Percentiles rank a stretch among this genome's conserved stretches.
These are phyloP conservation scores for Aspergillus awamori DNA, from an alignment of 2,329 filamentous ascomycete genomes.

Conservation along the genomic window DNA sequence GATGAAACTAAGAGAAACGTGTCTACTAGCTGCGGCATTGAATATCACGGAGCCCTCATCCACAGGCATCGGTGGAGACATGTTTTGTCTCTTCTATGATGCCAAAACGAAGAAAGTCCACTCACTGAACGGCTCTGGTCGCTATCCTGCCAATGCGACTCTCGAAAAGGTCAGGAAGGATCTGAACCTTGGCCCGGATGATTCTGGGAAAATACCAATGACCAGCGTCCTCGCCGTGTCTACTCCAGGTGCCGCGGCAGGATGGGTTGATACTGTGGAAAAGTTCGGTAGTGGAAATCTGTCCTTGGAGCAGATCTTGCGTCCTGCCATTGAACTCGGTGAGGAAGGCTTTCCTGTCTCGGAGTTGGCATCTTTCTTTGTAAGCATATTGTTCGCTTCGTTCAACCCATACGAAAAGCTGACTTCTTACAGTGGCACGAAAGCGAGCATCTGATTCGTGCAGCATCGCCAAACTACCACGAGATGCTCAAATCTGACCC, in stretches of 20 bases:
- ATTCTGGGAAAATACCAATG: conserved; percentile 68
- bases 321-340: conserved; percentile 79
- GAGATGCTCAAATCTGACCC: conserved; percentile 86
- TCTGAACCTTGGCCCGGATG: conserved; percentile 64
- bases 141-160: conserved; percentile 69
- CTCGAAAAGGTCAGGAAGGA: conserved; percentile 71
- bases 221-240: conserved; percentile 79
- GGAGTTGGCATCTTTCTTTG: conserved; percentile 70
- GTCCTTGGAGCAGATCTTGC: conserved; percentile 73
- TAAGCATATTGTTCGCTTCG: conserved; percentile 48
- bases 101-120: conserved; percentile 78
- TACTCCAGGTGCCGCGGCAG: conserved; percentile 85
- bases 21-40: conserved; percentile 71
- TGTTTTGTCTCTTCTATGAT: conserved; percentile 94
- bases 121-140: conserved; percentile 91
- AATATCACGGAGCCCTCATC: conserved; percentile 93
- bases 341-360: conserved; percentile 90
- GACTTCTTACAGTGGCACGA: conserved; percentile 65
- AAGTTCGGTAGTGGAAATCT: conserved; percentile 88
- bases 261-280: conserved; percentile 88
- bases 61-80: conserved; percentile 94
- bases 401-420: neutral
- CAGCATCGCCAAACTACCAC: conserved; percentile 79
- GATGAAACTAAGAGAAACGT: neutral
- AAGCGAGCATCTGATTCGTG: conserved; percentile 64